Base-by-base conservation (phyloP, 192 early-diverging fungal species). In the Backusella westeae region DNA sequence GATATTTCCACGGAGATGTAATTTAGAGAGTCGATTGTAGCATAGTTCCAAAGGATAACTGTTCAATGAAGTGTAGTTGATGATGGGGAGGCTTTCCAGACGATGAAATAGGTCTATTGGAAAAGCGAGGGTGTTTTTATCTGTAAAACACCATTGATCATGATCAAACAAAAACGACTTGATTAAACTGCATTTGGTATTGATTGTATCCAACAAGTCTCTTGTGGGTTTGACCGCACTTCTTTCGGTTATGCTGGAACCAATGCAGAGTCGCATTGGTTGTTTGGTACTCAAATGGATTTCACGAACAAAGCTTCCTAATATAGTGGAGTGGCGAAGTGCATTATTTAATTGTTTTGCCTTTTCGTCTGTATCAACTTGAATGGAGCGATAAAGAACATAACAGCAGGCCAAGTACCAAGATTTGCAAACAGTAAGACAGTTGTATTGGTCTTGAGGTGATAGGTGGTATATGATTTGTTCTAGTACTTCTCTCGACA, bases 131-230 rank as follows among this genome's bases (percentile, higher is more conserved):
- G 23, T 59, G 10, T 3, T 26, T 59, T 59, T 7, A 3, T 59
- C 53, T 59, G 53, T 59, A 26, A 59, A 59, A 59, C n/a, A 12
- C 53, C 53, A 59, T 59, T 59, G 53, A 59, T 59, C 53, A 26
- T 59, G 53, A 23, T 26, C 53, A 59, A 59, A 59, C 23, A 26
- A 59, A 26, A 59, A 59, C 0, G 53, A 59, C 7, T 59, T 23
- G 53, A 59, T 59, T 26, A 59, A 26, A 10, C 3, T 59, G 53
- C 53, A 59, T 21, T 26, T 59, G 6, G 21, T 26, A 12, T 59
- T 59, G 53, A 59, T 59, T 7, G 21, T 59, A 59, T 59, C 53
- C n/a, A 59, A 9, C 1, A 59, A 19, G 1, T 59, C 53, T 26
- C 21, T 59, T 26, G 53, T 26, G 21, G 23, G 23, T 59, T 59